Percentiles rank a stretch among this genome's conserved stretches.
These are phyloP conservation scores for Lactarius hengduanensis DNA, from an alignment of 768 basidiomycete species.

Conservation along the genomic window DNA sequence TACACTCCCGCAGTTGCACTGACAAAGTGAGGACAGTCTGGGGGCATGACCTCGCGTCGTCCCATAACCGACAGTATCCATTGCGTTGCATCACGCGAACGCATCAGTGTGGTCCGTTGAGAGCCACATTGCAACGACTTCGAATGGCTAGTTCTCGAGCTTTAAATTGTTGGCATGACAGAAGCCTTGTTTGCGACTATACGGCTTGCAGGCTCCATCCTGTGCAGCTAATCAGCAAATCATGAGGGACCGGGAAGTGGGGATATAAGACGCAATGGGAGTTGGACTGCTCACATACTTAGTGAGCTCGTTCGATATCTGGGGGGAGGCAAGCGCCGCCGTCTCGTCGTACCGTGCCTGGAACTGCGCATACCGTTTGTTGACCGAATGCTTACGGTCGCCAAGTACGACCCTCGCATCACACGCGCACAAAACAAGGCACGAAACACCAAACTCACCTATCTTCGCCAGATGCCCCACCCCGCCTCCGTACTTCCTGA, in stretches of 20 bases:
- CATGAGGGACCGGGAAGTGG: neutral
- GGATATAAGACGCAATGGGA: slow-evolving; percentile 36
- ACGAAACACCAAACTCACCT: no score
- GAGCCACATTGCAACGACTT: slow-evolving; percentile 66
- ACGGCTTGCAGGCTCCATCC: slow-evolving; percentile 74
- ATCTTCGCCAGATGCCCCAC: no score
- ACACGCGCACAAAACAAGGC: no score
- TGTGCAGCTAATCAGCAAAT: slow-evolving; percentile 30
- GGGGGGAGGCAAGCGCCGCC: slow-evolving; percentile 62
- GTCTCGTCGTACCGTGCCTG: slow-evolving; percentile 75
- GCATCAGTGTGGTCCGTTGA: slow-evolving; percentile 63
- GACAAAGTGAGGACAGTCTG: neutral
- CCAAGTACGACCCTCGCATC: slow-evolving; percentile 36
- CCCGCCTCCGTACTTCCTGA: no score
- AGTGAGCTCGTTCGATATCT: slow-evolving; percentile 71
- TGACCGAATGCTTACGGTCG: slow-evolving; percentile 38
- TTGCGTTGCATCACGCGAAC: slow-evolving; percentile 63
- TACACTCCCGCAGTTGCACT: slow-evolving; percentile 75
- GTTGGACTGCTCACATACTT: slow-evolving; percentile 90
- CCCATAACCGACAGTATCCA: slow-evolving; percentile 50
- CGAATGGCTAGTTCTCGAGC: slow-evolving; percentile 84
- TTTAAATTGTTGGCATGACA: slow-evolving; percentile 54
- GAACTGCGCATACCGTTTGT: slow-evolving; percentile 53
- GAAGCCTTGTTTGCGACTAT: slow-evolving; percentile 79
- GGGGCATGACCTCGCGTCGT: slow-evolving; percentile 67